phyloP scores from a whole-genome alignment of 768 basidiomycete species.

The Cystobasidium tubakii region DNA sequence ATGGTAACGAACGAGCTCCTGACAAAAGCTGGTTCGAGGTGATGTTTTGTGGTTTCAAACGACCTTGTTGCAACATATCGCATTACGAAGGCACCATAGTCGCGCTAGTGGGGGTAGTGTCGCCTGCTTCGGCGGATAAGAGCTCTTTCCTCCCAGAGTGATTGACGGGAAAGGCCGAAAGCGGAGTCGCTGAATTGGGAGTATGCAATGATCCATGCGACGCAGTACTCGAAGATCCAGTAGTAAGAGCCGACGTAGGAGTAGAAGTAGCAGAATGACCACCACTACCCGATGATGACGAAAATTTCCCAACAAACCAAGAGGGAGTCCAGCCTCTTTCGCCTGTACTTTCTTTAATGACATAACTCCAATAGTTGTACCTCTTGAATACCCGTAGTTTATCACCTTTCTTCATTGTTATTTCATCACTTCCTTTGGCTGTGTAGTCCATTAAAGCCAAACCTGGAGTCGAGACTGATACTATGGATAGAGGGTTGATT shows the following conservation, averaged over 20 bases:
- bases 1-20: no score
- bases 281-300: neutral
- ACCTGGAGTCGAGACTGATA: slow-evolving; percentile 96
- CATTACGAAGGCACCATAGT: neutral
- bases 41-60: no score
- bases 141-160: neutral
- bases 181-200: neutral
- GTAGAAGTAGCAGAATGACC: slow-evolving; percentile 20
- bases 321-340: slow-evolving; percentile 97
- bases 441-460: slow-evolving; percentile 93
- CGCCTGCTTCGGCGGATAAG: neutral
- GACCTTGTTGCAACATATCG: no score
- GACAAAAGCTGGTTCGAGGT: no score
- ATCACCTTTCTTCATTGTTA: slow-evolving; percentile 83
- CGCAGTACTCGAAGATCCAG: neutral
- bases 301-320: slow-evolving; percentile 59
- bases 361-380: slow-evolving; percentile 68
- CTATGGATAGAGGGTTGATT: slow-evolving; percentile 80
- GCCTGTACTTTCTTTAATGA: slow-evolving; percentile 86
- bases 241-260: slow-evolving; percentile 13
- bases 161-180: neutral
- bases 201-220: slow-evolving; percentile 1
- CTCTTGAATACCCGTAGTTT: slow-evolving; percentile 87
- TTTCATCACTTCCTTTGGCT: slow-evolving; percentile 86
- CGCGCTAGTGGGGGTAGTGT: slow-evolving; percentile 18